Evolutionary conservation across 2,329 filamentous ascomycete genomes (phyloP), one percentile per base, ranked within the genome.

Genomic region (Pleomassaria siparia): DNA sequence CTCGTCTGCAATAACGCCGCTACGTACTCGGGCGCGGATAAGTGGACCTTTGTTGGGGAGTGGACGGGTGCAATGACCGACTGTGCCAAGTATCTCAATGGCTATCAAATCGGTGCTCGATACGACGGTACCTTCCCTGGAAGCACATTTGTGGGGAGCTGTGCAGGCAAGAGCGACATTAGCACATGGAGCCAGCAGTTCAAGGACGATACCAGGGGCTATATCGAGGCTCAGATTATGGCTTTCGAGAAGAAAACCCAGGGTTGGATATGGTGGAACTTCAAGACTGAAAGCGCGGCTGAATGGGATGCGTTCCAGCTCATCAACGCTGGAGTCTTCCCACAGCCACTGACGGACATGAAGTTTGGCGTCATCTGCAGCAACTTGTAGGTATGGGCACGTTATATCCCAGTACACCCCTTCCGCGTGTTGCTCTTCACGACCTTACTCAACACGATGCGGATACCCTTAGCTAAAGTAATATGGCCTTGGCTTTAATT

Each of bases 1-100:
- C 69, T 72, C 22, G 82, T 80, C 43, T 88, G 84, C 70, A 74
- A 73, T 43, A 78, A 80, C 54, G 76, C 75, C 2, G 62, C 66
- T 2, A 61, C 68, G 7, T 82, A 82, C 49, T 64, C 69, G 6
- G 72, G 75, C 25, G 73, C 75, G 4, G 83, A 87, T 65, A 87
- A 87, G 66, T 85, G 81, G 77, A 79, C 80, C n/a, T 73, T 87
- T 45, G 79, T 86, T 4, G 85, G 85, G 33, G 85, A 88, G 64
- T 88, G 85, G 84, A 82, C 80, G 1, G 84, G 77, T 18, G 85
- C 84, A 12, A 79, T 86, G 76, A 87, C 85, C 2, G 80, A 83
- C 60, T 81, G 80, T 56, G 78, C 80, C 10, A 66, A 66, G 25
- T 73, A 71, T 33, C 71, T 79, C 40, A 79, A 79, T 49, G 83